These are phyloP conservation scores for Dentipellis fragilis DNA, from an alignment of 768 basidiomycete species.

Conservation along the genomic window DNA sequence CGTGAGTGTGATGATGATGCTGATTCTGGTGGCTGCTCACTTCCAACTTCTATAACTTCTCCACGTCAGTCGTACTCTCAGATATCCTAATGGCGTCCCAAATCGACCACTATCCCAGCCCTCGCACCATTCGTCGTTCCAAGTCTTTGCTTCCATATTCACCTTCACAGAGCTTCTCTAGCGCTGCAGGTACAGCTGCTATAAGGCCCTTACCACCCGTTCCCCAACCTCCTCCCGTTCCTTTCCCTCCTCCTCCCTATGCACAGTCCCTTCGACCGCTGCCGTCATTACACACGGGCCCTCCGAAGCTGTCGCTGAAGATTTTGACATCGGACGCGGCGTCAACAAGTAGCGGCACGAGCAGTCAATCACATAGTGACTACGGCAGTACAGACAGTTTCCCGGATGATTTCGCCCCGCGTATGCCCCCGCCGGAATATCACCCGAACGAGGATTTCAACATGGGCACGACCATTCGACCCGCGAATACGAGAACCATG, in stretches of 20 bases:
- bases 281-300: background rate
- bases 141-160: background rate
- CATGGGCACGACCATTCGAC: background rate
- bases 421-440: background rate
- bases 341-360: background rate
- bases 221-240: background rate
- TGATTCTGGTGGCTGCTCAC: background rate
- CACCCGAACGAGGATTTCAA: background rate
- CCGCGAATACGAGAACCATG: background rate
- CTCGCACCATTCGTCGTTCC: background rate
- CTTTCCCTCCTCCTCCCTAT: background rate
- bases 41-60: background rate
- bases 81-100: background rate
- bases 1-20: background rate
- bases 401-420: background rate
- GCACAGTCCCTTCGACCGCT: background rate
- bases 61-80: background rate
- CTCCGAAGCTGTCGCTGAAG: background rate
- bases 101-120: background rate
- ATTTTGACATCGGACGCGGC: background rate
- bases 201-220: background rate
- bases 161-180: background rate
- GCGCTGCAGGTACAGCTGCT: background rate
- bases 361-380: background rate
- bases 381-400: background rate